Evolutionary conservation across 768 basidiomycete species (phyloP).

Genomic region (Crepidotus variabilis): DNA sequence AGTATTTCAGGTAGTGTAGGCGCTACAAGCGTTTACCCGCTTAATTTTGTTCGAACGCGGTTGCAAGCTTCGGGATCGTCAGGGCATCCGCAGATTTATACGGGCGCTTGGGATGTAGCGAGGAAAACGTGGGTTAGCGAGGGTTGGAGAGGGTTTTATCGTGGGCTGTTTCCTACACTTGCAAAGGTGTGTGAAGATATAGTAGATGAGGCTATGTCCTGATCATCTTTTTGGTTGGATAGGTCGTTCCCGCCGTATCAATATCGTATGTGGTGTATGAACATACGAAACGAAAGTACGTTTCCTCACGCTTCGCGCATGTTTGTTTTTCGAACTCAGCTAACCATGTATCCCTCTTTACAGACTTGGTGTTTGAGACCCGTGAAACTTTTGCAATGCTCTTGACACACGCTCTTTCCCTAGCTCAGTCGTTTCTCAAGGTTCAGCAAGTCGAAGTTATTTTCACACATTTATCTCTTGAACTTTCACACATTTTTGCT

Average conservation of each 20-base stretch:
- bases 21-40: conserved; percentile 88
- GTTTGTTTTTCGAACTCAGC: background rate
- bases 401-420: background rate
- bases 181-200: conserved; percentile 61
- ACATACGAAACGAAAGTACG: conserved; percentile 75
- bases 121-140: conserved; percentile 77
- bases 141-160: conserved; percentile 94
- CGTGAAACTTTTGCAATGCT: background rate
- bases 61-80: conserved; percentile 95
- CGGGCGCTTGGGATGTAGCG: conserved; percentile 83
- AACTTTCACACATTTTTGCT: background rate
- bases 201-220: background rate
- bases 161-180: conserved; percentile 86
- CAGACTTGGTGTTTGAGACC: conserved; percentile 56
- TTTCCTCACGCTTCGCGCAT: conserved; percentile 2
- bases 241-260: conserved; percentile 95
- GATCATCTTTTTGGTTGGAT: conserved; percentile 5
- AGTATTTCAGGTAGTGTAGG: conserved; percentile 92
- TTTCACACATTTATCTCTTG: background rate
- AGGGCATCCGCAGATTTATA: conserved; percentile 90
- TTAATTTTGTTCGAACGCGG: conserved; percentile 90
- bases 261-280: conserved; percentile 97
- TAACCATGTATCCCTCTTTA: conserved; percentile 9
- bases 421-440: background rate
- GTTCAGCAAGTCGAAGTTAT: too few relatives aligned